phyloP scores from a whole-genome alignment of 2,329 filamentous ascomycete species.

The Geosmithia putterillii region DNA sequence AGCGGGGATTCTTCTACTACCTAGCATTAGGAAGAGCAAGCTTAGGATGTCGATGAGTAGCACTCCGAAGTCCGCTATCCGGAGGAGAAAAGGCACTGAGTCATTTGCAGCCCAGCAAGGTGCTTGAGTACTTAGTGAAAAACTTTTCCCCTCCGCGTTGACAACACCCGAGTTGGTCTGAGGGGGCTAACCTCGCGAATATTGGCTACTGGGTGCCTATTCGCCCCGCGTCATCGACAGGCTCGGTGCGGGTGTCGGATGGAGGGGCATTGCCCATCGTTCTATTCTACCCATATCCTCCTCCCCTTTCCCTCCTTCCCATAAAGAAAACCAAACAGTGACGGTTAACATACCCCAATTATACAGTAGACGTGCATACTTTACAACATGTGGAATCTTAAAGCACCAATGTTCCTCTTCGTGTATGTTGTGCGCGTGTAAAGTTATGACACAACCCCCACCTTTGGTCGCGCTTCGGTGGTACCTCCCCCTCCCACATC shows the following conservation, averaged over 20 bases:
- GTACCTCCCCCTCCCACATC: background rate
- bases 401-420: background rate
- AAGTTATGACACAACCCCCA: background rate
- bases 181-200: background rate
- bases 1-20: background rate
- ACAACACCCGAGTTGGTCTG: background rate
- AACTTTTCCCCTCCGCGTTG: background rate
- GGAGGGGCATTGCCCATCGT: constrained; percentile 1
- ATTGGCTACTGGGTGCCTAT: background rate
- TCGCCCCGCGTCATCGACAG: constrained; percentile 1
- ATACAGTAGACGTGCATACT: no score
- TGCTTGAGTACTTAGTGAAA: background rate
- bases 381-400: background rate
- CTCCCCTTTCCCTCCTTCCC: no score
- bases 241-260: constrained; percentile 4
- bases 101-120: background rate
- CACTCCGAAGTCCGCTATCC: background rate
- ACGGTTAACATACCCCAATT: no score
- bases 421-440: background rate
- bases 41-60: background rate
- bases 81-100: background rate
- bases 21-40: no score
- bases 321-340: no score
- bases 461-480: background rate
- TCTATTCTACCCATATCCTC: background rate